phyloP scores from a whole-genome alignment of 495 filamentous ascomycete species.

The Endocarpon pusillum region DNA sequence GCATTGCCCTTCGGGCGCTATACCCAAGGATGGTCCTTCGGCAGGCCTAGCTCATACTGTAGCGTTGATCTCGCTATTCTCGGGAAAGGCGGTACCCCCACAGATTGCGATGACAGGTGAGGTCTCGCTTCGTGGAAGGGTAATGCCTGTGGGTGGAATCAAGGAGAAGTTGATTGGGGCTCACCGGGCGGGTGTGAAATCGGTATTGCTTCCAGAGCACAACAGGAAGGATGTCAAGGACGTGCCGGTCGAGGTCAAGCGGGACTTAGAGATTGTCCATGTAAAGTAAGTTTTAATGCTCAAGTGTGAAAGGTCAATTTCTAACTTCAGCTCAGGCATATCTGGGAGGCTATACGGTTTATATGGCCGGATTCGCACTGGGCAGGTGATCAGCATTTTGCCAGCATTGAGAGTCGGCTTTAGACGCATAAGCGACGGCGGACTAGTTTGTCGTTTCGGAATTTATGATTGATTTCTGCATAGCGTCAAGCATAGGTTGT shows the following conservation, averaged over 20 bases:
- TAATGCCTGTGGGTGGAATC: constrained; percentile 86
- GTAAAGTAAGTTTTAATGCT: constrained; percentile 45
- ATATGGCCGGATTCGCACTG: constrained; percentile 76
- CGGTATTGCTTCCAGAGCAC: constrained; percentile 69
- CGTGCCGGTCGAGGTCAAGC: constrained; percentile 74
- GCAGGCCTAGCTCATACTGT: constrained; percentile 90
- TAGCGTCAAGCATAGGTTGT: too few species aligned
- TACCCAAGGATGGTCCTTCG: constrained; percentile 82
- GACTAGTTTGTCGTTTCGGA: too few species aligned
- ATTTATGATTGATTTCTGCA: too few species aligned
- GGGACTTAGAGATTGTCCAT: constrained; percentile 75
- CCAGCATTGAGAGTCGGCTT: constrained; percentile 44
- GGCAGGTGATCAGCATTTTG: constrained; percentile 49
- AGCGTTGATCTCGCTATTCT: constrained; percentile 82
- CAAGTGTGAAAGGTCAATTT: background rate
- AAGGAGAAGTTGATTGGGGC: constrained; percentile 98
- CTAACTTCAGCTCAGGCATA: constrained; percentile 35
- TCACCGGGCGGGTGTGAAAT: constrained; percentile 82
- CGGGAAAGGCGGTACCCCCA: constrained; percentile 72
- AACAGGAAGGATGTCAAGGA: constrained; percentile 93
- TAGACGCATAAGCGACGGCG: too few species aligned
- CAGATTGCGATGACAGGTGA: constrained; percentile 97
- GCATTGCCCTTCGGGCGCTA: constrained; percentile 87
- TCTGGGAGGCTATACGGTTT: constrained; percentile 71
- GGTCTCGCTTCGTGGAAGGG: constrained; percentile 70